Evolutionary conservation across 441 rosid genomes (phyloP), one percentile per base, ranked within the genome.

Genomic region (Brassica hybrid): DNA sequence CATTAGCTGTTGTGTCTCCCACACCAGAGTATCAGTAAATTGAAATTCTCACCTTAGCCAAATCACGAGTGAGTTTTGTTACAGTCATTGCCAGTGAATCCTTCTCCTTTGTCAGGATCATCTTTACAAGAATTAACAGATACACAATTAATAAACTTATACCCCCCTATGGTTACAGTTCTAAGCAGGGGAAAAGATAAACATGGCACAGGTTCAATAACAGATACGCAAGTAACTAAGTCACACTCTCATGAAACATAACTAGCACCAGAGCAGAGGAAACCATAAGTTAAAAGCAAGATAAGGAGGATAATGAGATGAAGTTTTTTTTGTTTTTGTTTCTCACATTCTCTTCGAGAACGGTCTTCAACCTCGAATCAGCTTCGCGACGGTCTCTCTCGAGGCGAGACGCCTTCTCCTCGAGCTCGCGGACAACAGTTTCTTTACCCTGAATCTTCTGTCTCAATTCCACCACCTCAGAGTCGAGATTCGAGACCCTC

Each of bases 401-500:
- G 74, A 88, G 48, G 72, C 78, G 82, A 58, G 84, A 65, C 18
- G 83, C 73, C 21, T 84, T 84, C 76, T 91, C 93, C 68, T 90
- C 88, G 27, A 90, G 87, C 81, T 91, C 91, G 64, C 32, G 80
- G 25, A 89, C 84, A 62, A 81, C 48, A 5, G 82, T 83, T 69
- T 91, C 97, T 84, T 93, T 90, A 67, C 90, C 96, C 66, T 69
- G 58, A 69, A 86, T 64, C 73, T 75, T 84, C 74, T 84, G 86
- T 70, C 80, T 80, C 88, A 86, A 78, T 69, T 81, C 86, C n/a
- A 81, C 85, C 21, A 75, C 75, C 79, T 94, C 96, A 10, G 87
- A 79, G 82, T 90, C 96, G 79, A 94, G 86, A 58, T 87, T 88
- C 76, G 95, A 84, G 65, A 93, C 91, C 67, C 97, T 87, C 64